These are phyloP conservation scores for Podaxis sp. DNA, from an alignment of 768 basidiomycete genomes.

Conservation along the genomic window DNA sequence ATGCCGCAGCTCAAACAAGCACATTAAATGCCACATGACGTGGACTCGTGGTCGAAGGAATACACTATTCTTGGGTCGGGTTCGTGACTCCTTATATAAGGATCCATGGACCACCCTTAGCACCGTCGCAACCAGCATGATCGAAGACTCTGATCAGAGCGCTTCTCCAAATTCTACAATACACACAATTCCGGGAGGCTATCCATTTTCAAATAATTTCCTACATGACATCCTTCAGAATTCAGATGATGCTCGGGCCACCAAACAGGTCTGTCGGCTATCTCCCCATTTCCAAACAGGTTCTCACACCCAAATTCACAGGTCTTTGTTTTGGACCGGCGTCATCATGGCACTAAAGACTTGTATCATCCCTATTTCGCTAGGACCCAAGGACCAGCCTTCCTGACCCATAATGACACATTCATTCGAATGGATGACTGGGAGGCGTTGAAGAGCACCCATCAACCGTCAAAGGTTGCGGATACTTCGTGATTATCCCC, in stretches of 20 bases:
- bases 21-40: too few relatives aligned
- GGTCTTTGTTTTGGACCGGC: constrained; percentile 32
- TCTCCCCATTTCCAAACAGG: background rate
- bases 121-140: constrained; percentile 15
- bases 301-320: background rate
- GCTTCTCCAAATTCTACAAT: constrained; percentile 22
- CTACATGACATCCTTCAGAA: constrained; percentile 41
- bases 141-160: constrained; percentile 18
- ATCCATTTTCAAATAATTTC: constrained; percentile 37
- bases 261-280: constrained; percentile 27
- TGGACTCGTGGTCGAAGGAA: too few relatives aligned
- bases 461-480: constrained; percentile 28
- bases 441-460: constrained; percentile 36
- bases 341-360: constrained; percentile 21
- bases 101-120: too few relatives aligned
- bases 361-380: constrained; percentile 29
- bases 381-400: constrained; percentile 36
- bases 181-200: constrained; percentile 32
- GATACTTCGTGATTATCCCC: constrained; percentile 20
- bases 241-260: constrained; percentile 39
- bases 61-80: too few relatives aligned
- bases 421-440: constrained; percentile 34
- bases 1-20: too few relatives aligned
- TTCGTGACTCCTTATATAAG: too few relatives aligned
- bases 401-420: constrained; percentile 38